These are phyloP conservation scores for Penicillium riverlandense DNA, from an alignment of 495 filamentous ascomycete genomes.

Conservation along the genomic window DNA sequence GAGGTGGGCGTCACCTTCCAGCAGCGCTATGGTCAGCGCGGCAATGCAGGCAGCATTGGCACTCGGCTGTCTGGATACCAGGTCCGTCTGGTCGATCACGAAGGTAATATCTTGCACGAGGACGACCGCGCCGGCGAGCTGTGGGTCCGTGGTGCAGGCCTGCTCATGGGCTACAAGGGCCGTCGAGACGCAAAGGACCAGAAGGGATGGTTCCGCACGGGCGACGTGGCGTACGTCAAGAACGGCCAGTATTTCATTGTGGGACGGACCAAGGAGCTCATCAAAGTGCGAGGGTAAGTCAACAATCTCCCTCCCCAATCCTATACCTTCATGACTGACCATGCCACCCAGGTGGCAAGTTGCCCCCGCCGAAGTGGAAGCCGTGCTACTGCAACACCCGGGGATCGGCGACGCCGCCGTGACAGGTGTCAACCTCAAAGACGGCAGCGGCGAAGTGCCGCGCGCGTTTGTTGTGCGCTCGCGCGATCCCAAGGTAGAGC, in stretches of 20 bases:
- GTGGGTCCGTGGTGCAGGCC: conserved; percentile 36
- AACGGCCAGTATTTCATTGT: conserved; percentile 60
- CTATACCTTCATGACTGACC: background rate
- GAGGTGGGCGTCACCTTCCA: conserved; percentile 50
- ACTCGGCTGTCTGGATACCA: conserved; percentile 62
- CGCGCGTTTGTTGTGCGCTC: conserved; percentile 65
- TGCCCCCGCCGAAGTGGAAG: conserved; percentile 81
- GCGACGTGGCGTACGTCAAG: conserved; percentile 62
- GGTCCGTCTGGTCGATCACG: conserved; percentile 42
- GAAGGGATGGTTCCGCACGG: conserved; percentile 72
- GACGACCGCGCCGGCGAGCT: conserved; percentile 48
- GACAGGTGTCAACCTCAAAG: conserved; percentile 53
- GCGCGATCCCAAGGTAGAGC: conserved; percentile 10
- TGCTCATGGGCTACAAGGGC: conserved; percentile 33
- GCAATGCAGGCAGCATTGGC: conserved; percentile 52
- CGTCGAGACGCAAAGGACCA: conserved; percentile 31
- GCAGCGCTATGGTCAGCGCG: conserved; percentile 34
- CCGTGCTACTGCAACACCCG: conserved; percentile 61
- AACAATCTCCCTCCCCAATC: background rate
- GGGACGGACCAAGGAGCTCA: conserved; percentile 70
- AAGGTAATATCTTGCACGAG: conserved; percentile 39
- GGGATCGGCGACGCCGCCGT: conserved; percentile 70
- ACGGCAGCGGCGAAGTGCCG: conserved; percentile 58
- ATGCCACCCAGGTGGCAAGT: conserved; percentile 52
- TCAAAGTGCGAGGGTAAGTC: conserved; percentile 56